Percentiles rank a stretch among this genome's conserved stretches.
phyloP scores from a whole-genome alignment of 345 rosid genomes.

The Pelargonium nanum region DNA sequence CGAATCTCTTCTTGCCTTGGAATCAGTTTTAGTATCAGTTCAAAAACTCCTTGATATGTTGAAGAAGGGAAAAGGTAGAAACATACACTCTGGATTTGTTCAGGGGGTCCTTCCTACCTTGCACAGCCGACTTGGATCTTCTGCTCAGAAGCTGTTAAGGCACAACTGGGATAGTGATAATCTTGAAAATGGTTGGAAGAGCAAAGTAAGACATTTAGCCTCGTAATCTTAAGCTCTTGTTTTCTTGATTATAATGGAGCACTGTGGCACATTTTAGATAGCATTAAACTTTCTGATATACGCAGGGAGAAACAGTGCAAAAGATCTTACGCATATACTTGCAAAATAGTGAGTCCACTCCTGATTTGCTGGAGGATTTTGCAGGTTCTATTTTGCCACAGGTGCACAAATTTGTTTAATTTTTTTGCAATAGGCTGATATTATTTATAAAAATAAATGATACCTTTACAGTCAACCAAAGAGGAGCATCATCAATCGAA shows the following conservation, averaged over 20 bases:
- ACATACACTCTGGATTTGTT: slow-evolving; percentile 12
- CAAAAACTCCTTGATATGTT: slow-evolving; percentile 26
- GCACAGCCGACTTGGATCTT: slow-evolving; percentile 40
- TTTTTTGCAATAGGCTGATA: background rate
- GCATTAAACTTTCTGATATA: slow-evolving; percentile 8
- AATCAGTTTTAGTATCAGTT: slow-evolving; percentile 38
- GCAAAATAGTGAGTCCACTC: slow-evolving; percentile 49
- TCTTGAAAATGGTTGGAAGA: slow-evolving; percentile 62
- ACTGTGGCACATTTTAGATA: slow-evolving; percentile 1
- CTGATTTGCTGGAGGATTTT: slow-evolving; percentile 55
- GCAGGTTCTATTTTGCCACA: slow-evolving; percentile 60
- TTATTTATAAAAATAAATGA: background rate
- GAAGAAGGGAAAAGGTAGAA: slow-evolving; percentile 26
- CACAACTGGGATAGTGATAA: slow-evolving; percentile 44
- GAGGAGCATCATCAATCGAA: background rate
- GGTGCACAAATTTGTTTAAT: slow-evolving; percentile 26
- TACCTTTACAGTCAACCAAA: background rate
- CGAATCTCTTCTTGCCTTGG: slow-evolving; percentile 55
- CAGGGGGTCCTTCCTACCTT: slow-evolving; percentile 29
- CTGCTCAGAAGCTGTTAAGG: slow-evolving; percentile 55
- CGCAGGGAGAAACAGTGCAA: slow-evolving; percentile 65
- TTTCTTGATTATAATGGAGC: background rate
- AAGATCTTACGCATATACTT: slow-evolving; percentile 55
- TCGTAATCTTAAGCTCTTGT: slow-evolving; percentile 9
- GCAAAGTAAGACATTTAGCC: slow-evolving; percentile 39